Evolutionary conservation across 305 asterid species (phyloP), one percentile per base, ranked within the genome.

Genomic region (Rubia peregrina): DNA sequence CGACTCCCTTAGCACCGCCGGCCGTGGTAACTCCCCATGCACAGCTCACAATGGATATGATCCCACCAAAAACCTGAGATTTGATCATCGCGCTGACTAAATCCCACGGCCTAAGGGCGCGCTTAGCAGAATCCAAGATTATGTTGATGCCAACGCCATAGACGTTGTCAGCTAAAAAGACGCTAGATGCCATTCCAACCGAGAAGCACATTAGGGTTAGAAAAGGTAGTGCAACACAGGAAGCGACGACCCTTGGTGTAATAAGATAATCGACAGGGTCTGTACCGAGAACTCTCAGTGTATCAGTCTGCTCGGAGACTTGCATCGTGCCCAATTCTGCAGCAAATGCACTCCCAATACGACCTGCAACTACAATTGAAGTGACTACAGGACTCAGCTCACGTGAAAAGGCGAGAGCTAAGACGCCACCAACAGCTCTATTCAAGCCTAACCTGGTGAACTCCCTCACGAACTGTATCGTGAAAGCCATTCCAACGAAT

Each of bases 281-380:
- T 38, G 99, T 67, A 30, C 96, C 97, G 11, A 94, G 92, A 80
- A 94, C 99, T 73, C 97, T 87, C 68, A 94, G 75, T 0, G 97
- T 88, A 82, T 94, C 99, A 0, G 90, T 94, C 82, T 91, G 99
- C 78, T 94, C 99, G 1, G 99, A 94, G 38, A 94, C 99, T 82
- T 94, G 97, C 99, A 94, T 91, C 14, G 97, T 94, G 62, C 96
- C 99, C 64, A 94, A 72, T 77, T 94, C 99, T 3, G 99, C 99
- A 57, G 99, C 97, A 75, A 81, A 94, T 68, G 99, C 96, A 67
- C 97, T 88, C 26, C 99, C 99, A 2, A 94, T 88, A 9, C 97
- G 93, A 12, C 97, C 99, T 0, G 99, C 98, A 30, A 91, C 95
- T 44, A 94, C 95, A 46, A 94, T 78, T 19, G 99, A 80, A 51